These are phyloP conservation scores for Aspergillus haitiensis DNA, from an alignment of 495 filamentous ascomycete genomes.

Conservation along the genomic window DNA sequence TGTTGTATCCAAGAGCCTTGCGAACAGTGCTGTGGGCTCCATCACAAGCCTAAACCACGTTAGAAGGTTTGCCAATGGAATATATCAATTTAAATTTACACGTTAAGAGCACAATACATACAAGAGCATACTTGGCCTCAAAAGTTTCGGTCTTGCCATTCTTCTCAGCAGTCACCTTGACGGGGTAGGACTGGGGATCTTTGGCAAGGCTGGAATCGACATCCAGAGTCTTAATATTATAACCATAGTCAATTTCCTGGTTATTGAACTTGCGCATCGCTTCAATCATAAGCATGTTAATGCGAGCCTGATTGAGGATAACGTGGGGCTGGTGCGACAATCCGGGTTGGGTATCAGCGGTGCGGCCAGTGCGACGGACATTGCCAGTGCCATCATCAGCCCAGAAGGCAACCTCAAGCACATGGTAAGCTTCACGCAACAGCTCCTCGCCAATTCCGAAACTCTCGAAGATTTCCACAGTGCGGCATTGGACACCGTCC, in stretches of 20 bases:
- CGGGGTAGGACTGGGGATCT: constrained; percentile 51
- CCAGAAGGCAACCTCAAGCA: constrained; percentile 69
- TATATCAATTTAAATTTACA: not conserved
- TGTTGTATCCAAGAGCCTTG: constrained; percentile 63
- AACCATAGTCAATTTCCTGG: constrained; percentile 61
- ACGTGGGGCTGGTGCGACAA: constrained; percentile 70
- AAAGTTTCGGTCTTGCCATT: constrained; percentile 54
- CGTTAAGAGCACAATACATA: constrained; percentile 36
- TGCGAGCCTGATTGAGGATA: constrained; percentile 73
- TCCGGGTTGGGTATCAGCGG: constrained; percentile 62
- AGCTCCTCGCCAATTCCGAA: constrained; percentile 71
- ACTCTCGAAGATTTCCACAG: constrained; percentile 77
- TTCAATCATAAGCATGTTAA: constrained; percentile 63
- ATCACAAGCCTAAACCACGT: constrained; percentile 61
- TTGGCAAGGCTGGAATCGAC: constrained; percentile 46
- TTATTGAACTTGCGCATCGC: constrained; percentile 46
- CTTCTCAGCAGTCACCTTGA: constrained; percentile 53
- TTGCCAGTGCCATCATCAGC: constrained; percentile 36
- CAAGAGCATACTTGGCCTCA: constrained; percentile 68
- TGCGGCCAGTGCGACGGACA: constrained; percentile 52
- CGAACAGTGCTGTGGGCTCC: constrained; percentile 73
- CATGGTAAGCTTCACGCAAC: constrained; percentile 70
- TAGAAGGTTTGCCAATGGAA: not conserved
- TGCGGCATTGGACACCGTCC: constrained; percentile 77
- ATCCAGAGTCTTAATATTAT: constrained; percentile 53